A percentile compares a stretch with the other conserved stretches of the same genome.
Evolutionary conservation across 805 yeast genomes (phyloP).

Genomic region (Lipomyces anomalus): DNA sequence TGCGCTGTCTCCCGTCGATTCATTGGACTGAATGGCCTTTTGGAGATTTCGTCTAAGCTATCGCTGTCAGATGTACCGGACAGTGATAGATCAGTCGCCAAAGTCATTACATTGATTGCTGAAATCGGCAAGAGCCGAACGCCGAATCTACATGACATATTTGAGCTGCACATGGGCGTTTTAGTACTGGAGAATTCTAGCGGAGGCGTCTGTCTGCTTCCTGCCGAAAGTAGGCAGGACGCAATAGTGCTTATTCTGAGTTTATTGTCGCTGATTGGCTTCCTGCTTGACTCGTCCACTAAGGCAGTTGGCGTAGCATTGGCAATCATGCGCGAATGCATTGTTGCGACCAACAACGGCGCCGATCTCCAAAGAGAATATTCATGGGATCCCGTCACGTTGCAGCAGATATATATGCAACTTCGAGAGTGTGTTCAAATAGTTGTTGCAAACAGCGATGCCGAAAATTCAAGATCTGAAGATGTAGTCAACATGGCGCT

Average conservation of each 20-base stretch:
- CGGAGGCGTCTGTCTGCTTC: background rate
- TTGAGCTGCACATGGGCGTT: background rate
- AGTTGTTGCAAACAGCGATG: background rate
- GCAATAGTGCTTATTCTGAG: too few species aligned
- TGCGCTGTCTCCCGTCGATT: slow-evolving; percentile 7
- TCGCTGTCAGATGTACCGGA: background rate
- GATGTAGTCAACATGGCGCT: slow-evolving; percentile 13
- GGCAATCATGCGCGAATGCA: background rate
- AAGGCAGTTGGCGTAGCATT: background rate
- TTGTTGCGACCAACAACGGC: background rate
- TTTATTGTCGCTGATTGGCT: background rate
- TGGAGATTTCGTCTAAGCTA: slow-evolving; percentile 4
- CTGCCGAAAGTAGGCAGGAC: background rate
- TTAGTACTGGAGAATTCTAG: slow-evolving; percentile 2
- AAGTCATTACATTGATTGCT: background rate
- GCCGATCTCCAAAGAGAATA: background rate
- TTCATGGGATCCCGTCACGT: background rate
- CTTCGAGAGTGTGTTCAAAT: background rate
- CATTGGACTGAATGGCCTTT: slow-evolving; percentile 9
- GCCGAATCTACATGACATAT: background rate
- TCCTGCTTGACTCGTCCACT: background rate
- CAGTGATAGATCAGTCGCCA: background rate
- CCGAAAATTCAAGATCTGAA: slow-evolving; percentile 5
- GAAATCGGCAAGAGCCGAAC: background rate
- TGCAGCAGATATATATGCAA: background rate